Conservation (phyloP, 1,139 yeast species). For the Fermentozyma sake region DNA sequence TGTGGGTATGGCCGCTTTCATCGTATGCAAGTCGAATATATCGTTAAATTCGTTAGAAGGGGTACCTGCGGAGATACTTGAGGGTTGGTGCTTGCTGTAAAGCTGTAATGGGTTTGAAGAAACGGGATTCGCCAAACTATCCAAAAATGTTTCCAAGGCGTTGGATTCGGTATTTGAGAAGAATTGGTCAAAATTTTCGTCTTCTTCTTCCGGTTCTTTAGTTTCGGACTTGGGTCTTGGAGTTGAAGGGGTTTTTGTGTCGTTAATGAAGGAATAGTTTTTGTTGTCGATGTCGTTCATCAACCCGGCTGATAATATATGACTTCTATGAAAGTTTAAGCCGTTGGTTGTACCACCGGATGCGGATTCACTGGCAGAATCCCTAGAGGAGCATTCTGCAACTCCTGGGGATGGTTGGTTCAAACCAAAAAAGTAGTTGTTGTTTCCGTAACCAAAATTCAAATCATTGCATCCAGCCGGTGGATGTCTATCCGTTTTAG, state of each 20-base stretch:
- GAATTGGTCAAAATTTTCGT: conserved; percentile 40
- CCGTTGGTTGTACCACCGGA: conserved; percentile 1
- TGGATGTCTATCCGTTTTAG: no score
- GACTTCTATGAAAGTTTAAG: conserved; percentile 11
- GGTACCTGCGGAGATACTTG: conserved; percentile 1
- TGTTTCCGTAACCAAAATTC: no score
- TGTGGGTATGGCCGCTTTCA: conserved; percentile 19
- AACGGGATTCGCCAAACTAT: conserved; percentile 36
- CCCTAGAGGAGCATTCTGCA: no score
- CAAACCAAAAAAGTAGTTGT: no score
- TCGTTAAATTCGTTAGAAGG: conserved; percentile 13
- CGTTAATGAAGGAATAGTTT: conserved; percentile 1
- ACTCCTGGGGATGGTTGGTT: no score
- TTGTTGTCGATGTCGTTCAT: conserved; percentile 1
- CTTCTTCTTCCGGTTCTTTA: conserved; percentile 9
- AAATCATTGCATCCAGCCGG: not conserved
- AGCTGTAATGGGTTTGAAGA: conserved; percentile 28
- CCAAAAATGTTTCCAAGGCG: conserved; percentile 43
- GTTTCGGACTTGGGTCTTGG: conserved; percentile 2
- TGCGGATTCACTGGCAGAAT: not conserved
- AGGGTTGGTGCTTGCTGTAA: conserved; percentile 15
- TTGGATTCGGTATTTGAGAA: conserved; percentile 42
- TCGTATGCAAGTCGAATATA: conserved; percentile 28
- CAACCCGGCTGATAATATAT: conserved; percentile 4
- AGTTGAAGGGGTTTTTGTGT: not conserved